phyloP scores from a whole-genome alignment of 805 yeast genomes.

The Kuraishia floccosa region DNA sequence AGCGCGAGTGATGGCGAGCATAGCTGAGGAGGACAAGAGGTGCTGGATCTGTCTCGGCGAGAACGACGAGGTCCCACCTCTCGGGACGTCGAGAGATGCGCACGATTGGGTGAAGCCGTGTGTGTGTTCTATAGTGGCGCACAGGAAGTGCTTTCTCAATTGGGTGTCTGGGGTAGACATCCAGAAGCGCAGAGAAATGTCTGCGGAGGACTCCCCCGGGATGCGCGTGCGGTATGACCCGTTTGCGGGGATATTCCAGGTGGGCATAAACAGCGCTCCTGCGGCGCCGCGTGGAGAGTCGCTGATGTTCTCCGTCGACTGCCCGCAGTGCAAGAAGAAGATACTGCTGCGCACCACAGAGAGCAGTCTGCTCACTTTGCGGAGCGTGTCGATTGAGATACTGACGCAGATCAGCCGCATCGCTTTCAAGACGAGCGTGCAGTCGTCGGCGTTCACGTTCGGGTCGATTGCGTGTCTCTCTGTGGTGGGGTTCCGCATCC shows the following conservation, averaged over 20 bases:
- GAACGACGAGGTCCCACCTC: slow-evolving; percentile 18
- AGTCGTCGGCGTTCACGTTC: slow-evolving; percentile 11
- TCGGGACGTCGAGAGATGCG: slow-evolving; percentile 15
- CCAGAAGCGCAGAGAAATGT: slow-evolving; percentile 6
- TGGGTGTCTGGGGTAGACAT: slow-evolving; percentile 24
- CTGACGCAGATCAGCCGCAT: slow-evolving; percentile 9
- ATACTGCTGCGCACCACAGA: slow-evolving; percentile 12
- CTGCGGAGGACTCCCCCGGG: no score
- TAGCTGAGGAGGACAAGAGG: not conserved
- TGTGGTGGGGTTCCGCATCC: slow-evolving; percentile 16
- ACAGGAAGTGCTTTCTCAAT: slow-evolving; percentile 28
- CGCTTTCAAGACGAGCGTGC: slow-evolving; percentile 7
- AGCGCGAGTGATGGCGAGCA: no score
- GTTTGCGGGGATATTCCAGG: not conserved
- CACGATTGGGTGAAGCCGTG: slow-evolving; percentile 34
- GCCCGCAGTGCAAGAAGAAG: slow-evolving; percentile 25
- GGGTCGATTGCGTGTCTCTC: slow-evolving; percentile 10
- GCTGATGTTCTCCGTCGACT: slow-evolving; percentile 10
- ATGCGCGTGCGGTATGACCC: no score
- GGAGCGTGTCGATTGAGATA: slow-evolving; percentile 5
- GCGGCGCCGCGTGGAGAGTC: slow-evolving; percentile 1
- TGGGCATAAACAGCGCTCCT: slow-evolving; percentile 1
- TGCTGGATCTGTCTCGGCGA: slow-evolving; percentile 19
- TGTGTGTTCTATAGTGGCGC: slow-evolving; percentile 31
- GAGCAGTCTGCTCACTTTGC: not conserved